These are phyloP conservation scores for Geosmithia morbida DNA, from an alignment of 2,329 filamentous ascomycete genomes.

Conservation along the genomic window DNA sequence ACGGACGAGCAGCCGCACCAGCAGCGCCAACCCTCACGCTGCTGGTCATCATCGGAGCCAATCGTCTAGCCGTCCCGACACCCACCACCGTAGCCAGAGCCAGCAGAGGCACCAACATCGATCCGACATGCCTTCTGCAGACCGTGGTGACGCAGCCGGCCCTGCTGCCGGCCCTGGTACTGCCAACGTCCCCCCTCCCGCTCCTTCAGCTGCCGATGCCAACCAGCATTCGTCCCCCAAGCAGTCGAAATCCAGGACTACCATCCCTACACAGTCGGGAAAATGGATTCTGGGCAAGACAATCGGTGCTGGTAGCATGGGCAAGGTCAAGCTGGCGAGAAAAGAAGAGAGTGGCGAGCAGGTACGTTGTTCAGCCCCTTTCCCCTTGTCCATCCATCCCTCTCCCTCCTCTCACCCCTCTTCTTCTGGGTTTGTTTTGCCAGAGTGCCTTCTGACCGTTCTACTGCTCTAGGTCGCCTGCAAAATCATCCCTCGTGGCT, in stretches of 20 bases:
- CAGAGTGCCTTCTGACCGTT: not conserved
- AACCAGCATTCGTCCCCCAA: conserved; percentile 22
- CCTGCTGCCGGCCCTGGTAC: conserved; percentile 13
- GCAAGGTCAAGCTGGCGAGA: conserved; percentile 91
- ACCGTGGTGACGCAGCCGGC: conserved; percentile 28
- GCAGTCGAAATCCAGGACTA: conserved; percentile 52
- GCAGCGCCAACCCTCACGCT: conserved; percentile 16
- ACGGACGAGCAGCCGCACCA: conserved; percentile 29
- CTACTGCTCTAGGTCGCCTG: conserved; percentile 58
- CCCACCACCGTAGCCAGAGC: conserved; percentile 13
- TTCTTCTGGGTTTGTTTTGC: conserved; percentile 6
- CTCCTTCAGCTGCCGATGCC: not conserved
- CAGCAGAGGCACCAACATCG: conserved; percentile 5
- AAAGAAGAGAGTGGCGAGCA: conserved; percentile 85
- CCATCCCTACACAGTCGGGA: conserved; percentile 78
- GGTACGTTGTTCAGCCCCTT: conserved; percentile 32
- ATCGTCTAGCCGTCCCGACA: not conserved
- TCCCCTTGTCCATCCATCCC: conserved; percentile 1
- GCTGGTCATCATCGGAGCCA: conserved; percentile 4
- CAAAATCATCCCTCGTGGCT: conserved; percentile 89
- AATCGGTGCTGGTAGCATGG: conserved; percentile 95
- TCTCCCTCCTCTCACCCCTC: conserved; percentile 2
- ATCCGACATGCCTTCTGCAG: conserved; percentile 36
- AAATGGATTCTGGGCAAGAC: conserved; percentile 95
- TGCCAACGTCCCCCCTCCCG: not conserved